Evolutionary conservation across 1,284 basidiomycete genomes (phyloP).

Genomic region (Boletus sp.): DNA sequence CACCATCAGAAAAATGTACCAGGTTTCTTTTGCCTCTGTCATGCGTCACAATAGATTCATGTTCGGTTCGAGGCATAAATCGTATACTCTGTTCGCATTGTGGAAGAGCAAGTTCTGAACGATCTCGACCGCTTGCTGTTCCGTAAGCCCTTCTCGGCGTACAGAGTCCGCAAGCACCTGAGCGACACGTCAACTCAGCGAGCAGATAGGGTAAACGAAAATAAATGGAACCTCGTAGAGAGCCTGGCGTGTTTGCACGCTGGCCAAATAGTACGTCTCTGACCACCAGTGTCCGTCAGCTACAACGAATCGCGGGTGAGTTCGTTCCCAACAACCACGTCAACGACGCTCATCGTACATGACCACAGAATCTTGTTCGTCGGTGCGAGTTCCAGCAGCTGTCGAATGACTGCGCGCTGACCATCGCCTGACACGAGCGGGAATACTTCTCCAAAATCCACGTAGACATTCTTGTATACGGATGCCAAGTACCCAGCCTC

Average conservation of each 20-base stretch:
- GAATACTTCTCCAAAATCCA: slow-evolving; percentile 80
- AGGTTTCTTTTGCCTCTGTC: too few relatives aligned
- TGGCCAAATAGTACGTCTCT: slow-evolving; percentile 67
- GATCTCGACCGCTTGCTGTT: slow-evolving; percentile 28
- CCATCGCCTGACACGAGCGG: slow-evolving; percentile 61
- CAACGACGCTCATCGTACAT: slow-evolving; percentile 42
- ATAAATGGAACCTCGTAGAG: slow-evolving; percentile 51
- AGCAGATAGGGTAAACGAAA: background rate
- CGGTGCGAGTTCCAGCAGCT: slow-evolving; percentile 66
- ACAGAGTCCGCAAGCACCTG: slow-evolving; percentile 28
- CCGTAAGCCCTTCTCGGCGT: slow-evolving; percentile 21
- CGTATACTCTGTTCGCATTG: slow-evolving; percentile 31
- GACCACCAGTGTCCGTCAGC: slow-evolving; percentile 79
- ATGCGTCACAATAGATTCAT: slow-evolving; percentile 5
- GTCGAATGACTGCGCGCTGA: slow-evolving; percentile 53
- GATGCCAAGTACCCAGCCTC: slow-evolving; percentile 72
- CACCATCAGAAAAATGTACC: too few relatives aligned
- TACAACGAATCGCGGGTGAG: slow-evolving; percentile 26
- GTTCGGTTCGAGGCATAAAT: slow-evolving; percentile 27
- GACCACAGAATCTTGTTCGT: slow-evolving; percentile 78
- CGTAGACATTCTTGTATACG: slow-evolving; percentile 66
- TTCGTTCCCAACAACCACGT: background rate
- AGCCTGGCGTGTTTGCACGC: slow-evolving; percentile 56
- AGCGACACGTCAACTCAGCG: background rate
- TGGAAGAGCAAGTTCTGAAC: slow-evolving; percentile 29